Conservation (phyloP, 768 basidiomycete species). For the Suillus paluster region DNA sequence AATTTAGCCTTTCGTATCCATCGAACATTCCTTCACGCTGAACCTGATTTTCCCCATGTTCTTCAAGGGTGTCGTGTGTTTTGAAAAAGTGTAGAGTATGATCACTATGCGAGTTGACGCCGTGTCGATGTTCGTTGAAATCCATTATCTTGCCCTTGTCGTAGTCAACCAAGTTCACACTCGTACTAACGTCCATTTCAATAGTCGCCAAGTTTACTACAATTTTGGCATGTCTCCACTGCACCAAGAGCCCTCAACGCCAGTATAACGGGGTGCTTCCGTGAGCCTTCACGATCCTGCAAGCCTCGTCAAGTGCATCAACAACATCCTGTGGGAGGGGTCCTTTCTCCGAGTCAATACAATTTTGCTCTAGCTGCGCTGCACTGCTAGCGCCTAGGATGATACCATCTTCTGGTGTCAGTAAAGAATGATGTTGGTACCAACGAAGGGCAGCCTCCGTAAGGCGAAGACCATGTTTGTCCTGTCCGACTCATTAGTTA, state of each 20-base stretch:
- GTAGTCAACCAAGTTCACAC: neutral
- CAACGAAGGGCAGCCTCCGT: constrained; percentile 64
- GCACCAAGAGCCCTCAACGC: constrained; percentile 29
- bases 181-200: neutral
- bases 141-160: neutral
- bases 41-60: neutral
- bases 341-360: constrained; percentile 52
- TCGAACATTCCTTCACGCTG: neutral
- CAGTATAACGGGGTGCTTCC: constrained; percentile 42
- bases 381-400: constrained; percentile 54
- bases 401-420: constrained; percentile 48
- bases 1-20: neutral
- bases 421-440: constrained; percentile 58
- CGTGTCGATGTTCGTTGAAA: neutral
- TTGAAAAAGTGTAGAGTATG: neutral
- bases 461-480: constrained; percentile 50
- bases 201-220: neutral
- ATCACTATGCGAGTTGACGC: neutral
- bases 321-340: constrained; percentile 58
- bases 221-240: neutral
- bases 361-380: constrained; percentile 48
- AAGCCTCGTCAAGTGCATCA: constrained; percentile 54
- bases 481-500: constrained; percentile 27
- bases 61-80: neutral
- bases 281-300: constrained; percentile 40